phyloP scores from a whole-genome alignment of 768 basidiomycete genomes.

The Leccinum variicolor region DNA sequence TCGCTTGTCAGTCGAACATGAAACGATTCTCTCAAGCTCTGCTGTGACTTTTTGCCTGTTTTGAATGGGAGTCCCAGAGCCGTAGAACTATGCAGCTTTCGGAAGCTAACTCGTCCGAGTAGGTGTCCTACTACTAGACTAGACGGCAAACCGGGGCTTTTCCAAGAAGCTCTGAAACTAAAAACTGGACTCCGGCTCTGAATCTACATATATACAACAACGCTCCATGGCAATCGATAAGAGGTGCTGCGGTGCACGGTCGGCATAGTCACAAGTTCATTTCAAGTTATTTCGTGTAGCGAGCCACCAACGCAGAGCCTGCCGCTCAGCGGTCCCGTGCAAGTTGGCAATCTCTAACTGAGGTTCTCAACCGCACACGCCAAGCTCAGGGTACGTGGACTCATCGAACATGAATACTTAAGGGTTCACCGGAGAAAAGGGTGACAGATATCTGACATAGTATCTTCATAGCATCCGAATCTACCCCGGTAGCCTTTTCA shows the following conservation, averaged over 20 bases:
- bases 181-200: not conserved
- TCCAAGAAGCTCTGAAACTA: not conserved
- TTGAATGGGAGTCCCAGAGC: not conserved
- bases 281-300: not conserved
- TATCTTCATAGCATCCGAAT: not conserved
- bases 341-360: not conserved
- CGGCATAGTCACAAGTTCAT: not conserved
- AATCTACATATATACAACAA: not conserved
- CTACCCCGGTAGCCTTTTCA: not conserved
- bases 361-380: not conserved
- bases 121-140: not conserved
- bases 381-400: not conserved
- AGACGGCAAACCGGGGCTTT: not conserved
- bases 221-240: not conserved
- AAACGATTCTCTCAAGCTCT: not conserved
- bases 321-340: too few relatives aligned
- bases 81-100: too few relatives aligned
- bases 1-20: not conserved
- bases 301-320: not conserved
- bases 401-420: not conserved
- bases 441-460: not conserved
- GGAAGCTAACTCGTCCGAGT: too few relatives aligned
- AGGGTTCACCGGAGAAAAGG: not conserved
- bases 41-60: not conserved
- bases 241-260: not conserved